Base-by-base conservation (phyloP, 257 asterid species). In the Linderniella brevidens region DNA sequence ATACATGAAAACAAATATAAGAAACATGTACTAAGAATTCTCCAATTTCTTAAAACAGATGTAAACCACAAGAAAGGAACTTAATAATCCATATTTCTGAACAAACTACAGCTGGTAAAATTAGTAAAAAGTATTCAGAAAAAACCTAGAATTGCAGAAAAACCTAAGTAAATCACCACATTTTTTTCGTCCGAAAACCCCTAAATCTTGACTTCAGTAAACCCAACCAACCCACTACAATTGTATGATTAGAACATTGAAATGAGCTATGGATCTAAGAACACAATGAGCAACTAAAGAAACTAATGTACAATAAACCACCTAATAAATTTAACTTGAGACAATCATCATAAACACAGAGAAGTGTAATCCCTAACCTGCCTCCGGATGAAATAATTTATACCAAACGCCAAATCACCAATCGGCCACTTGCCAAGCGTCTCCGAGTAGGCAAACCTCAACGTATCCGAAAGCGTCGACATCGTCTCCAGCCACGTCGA, bases 341-440 rank as follows among this genome's bases (percentile, higher is more conserved):
- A 25, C 32, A 25, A 25, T 25, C n/a, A 11, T 1, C 50, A 93
- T 78, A 68, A 80, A 93, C 44, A 11, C 16, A 14, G n/a, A 44
- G 11, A 46, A 15, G 35, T 9, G 25, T 11, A 15, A 1, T 16
- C 14, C 55, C 73, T 37, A 56, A 85, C 99, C 99, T 90, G 99
- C 75, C 92, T 76, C 73, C 75, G 81, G 49, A 85, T 66, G 54
- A 90, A 92, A 62, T 80, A 90, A 58, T 69, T 85, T 75, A 90
- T 90, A 57, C 99, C 98, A 65, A 90, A 90, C 43, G 99, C 99
- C 72, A 90, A 73, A 60, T 90, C 99, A 4, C 96, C 99, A 46
- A 90, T 81, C 15, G 99, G 99, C 99, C 99, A 90, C 74, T 81
- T 90, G 35, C 99, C 99, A 68, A 90, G 48, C 13, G 99, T 90